Conservation (phyloP, 495 filamentous ascomycete genomes). For the Penicilliopsis zonata region DNA sequence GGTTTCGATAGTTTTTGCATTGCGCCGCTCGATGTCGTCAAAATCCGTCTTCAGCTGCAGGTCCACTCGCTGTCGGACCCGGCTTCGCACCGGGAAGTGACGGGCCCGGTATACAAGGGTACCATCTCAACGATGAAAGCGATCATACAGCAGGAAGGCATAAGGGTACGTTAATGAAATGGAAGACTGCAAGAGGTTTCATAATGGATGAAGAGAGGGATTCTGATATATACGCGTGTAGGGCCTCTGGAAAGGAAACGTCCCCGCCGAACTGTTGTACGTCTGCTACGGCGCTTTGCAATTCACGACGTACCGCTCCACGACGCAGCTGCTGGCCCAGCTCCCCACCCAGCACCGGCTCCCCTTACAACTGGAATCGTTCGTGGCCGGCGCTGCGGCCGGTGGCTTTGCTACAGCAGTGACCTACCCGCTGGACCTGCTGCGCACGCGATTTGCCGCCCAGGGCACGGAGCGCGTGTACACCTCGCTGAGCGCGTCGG, state of each 20-base stretch:
- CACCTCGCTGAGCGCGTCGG: conserved; percentile 47
- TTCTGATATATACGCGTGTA: too few relatives aligned
- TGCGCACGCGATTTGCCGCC: conserved; percentile 90
- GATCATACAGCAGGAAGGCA: conserved; percentile 67
- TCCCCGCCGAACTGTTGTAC: conserved; percentile 90
- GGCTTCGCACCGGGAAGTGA: conserved; percentile 33
- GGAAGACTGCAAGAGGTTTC: not conserved
- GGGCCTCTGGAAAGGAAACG: conserved; percentile 96
- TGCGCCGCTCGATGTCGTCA: conserved; percentile 88
- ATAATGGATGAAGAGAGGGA: too few relatives aligned
- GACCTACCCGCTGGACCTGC: conserved; percentile 89
- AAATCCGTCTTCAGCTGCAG: conserved; percentile 91
- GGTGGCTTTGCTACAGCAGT: conserved; percentile 68
- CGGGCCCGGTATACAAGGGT: conserved; percentile 64
- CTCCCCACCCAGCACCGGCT: conserved; percentile 29
- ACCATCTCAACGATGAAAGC: conserved; percentile 63
- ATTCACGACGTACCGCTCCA: conserved; percentile 78
- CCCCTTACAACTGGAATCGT: conserved; percentile 52
- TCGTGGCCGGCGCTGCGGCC: conserved; percentile 68
- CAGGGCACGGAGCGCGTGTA: conserved; percentile 83
- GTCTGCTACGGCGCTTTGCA: conserved; percentile 78
- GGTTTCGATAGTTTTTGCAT: conserved; percentile 78
- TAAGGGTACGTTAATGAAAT: conserved; percentile 39
- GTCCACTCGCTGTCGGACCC: conserved; percentile 68
- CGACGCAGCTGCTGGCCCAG: conserved; percentile 47